Evolutionary conservation across 2,329 filamentous ascomycete species (phyloP), one percentile per base, ranked within the genome.

Genomic region (Calonectria pseudoturangicola): DNA sequence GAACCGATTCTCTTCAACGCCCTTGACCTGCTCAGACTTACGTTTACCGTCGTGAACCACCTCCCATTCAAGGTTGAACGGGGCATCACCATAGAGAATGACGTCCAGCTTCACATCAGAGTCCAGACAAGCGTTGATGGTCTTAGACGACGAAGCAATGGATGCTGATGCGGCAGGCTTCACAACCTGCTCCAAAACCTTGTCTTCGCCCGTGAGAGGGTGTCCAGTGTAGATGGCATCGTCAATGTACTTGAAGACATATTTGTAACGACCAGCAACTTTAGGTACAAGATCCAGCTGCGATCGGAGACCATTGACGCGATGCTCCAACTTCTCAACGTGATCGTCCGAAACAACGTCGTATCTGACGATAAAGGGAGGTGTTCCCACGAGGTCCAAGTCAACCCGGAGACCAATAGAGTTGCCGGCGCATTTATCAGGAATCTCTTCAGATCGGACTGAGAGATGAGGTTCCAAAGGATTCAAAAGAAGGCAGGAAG

Each of bases 341-440:
- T 88, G 88, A 7, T 91, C 90, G 66, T 89, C 91, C 79, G 90
- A 91, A 70, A 92, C 89, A 70, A 95, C 89, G 51, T 92, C 92
- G 82, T 98, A 99, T 27, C 88, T 87, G 56, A 99, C 88, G n/a
- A 88, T 87, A 85, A 99, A 99, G 1, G 96, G 96, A 56, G 97
- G 96, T 0, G 95, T 98, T 73, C 97, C 97, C 33, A 96, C 93
- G 47, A 99, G 88, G 81, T 98, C 95, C 63, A 99, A 86, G 80
- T 97, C 94, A 50, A 99, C 94, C 13, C 93, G 91, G 68, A 99
- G 89, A 48, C 97, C 97, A 74, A 99, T 94, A 0, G 97, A 95
- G 80, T 95, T 98, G 60, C 96, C 95, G 43, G 96, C 96, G 82
- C 97, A 99, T 82, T 97, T 98, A 83, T 99, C 97, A 66, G 95